A percentile compares a stretch with the other conserved stretches of the same genome.
phyloP scores from a whole-genome alignment of 176 grass and related monocot species.

The Oryza longistaminata region DNA sequence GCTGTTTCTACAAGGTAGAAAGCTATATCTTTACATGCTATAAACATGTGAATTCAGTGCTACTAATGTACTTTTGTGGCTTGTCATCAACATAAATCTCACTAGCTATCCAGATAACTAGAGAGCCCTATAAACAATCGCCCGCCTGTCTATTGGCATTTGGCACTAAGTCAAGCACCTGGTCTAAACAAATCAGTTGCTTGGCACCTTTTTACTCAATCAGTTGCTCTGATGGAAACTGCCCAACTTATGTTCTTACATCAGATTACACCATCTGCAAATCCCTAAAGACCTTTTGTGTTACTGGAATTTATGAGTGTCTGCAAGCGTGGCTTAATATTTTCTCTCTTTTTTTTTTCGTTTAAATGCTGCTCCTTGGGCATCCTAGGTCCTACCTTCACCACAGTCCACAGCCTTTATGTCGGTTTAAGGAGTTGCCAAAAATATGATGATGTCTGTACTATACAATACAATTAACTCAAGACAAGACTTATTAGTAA shows the following conservation, averaged over 20 bases:
- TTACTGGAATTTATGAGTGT: background rate
- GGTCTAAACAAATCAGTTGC: background rate
- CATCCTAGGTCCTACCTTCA: background rate
- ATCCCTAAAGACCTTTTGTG: background rate
- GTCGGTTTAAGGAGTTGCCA: background rate
- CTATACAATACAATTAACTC: background rate
- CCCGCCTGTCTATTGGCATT: background rate
- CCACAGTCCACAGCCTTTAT: background rate
- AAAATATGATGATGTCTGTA: background rate
- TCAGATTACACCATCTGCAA: background rate
- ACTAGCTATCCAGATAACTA: background rate
- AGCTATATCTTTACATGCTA: constrained; percentile 28
- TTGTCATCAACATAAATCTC: background rate
- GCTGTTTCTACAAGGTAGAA: constrained; percentile 78
- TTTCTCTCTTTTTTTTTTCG: background rate
- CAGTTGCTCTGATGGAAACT: background rate
- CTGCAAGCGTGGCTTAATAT: background rate
- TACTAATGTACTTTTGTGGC: background rate
- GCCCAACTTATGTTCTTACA: background rate
- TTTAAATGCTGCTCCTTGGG: background rate
- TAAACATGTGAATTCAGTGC: constrained; percentile 15
- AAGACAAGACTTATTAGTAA: background rate
- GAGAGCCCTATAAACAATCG: background rate
- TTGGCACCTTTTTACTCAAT: background rate
- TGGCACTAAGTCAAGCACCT: background rate